Conservation (phyloP, 108 stramenopile species). For the Discostella stelligeroides region DNA sequence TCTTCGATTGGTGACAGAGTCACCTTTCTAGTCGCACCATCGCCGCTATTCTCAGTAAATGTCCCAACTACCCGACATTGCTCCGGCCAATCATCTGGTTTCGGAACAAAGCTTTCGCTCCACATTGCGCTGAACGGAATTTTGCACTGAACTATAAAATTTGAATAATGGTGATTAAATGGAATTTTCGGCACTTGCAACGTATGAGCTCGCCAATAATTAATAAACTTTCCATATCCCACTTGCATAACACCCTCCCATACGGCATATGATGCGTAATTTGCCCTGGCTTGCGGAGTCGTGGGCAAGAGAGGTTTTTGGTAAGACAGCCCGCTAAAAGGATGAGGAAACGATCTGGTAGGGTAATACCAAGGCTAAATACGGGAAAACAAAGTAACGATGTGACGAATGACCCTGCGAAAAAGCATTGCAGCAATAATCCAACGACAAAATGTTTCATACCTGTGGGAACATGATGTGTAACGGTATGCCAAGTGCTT, state of each 20-base stretch:
- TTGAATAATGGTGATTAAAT: slow-evolving; percentile 32
- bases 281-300: too few species aligned
- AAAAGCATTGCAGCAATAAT: too few species aligned
- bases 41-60: slow-evolving; percentile 36
- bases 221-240: slow-evolving; percentile 35
- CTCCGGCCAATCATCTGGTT: slow-evolving; percentile 85
- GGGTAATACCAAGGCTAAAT: slow-evolving; percentile 72
- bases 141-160: slow-evolving; percentile 35
- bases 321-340: slow-evolving; percentile 64
- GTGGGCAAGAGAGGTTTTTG: slow-evolving; percentile 22
- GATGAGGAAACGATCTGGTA: slow-evolving; percentile 81
- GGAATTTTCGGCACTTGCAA: slow-evolving; percentile 47
- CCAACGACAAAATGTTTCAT: background rate
- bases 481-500: slow-evolving; percentile 78
- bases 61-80: slow-evolving; percentile 81
- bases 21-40: background rate
- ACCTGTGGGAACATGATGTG: slow-evolving; percentile 88
- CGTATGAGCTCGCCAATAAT: slow-evolving; percentile 46
- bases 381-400: too few species aligned
- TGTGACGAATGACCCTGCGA: too few species aligned
- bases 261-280: slow-evolving; percentile 46
- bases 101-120: slow-evolving; percentile 78
- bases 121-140: slow-evolving; percentile 86
- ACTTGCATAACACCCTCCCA: slow-evolving; percentile 54
- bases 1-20: slow-evolving; percentile 27